These are phyloP conservation scores for Hyaloscypha hepaticicola DNA, from an alignment of 495 filamentous ascomycete species.

Conservation along the genomic window DNA sequence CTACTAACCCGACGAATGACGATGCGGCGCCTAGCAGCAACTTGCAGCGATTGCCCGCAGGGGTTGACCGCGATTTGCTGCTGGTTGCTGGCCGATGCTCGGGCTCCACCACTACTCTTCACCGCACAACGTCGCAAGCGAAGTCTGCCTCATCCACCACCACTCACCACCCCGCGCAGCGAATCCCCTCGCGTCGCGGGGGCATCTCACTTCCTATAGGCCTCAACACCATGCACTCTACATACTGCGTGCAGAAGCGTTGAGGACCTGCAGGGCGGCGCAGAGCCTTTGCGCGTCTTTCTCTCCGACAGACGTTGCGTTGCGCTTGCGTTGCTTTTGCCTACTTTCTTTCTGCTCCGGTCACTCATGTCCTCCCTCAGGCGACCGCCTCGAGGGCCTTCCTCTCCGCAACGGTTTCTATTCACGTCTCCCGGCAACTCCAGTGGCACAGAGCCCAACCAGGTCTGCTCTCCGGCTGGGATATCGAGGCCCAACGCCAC, in stretches of 20 bases:
- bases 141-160: conserved; percentile 22
- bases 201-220: conserved; percentile 24
- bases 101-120: neutral
- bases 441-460: conserved; percentile 18
- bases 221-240: conserved; percentile 17
- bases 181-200: conserved; percentile 18
- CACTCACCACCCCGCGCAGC: conserved; percentile 21
- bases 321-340: conserved; percentile 16
- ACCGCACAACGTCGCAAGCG: conserved; percentile 3
- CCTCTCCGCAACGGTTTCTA: conserved; percentile 19
- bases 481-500: conserved; percentile 17
- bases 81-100: neutral
- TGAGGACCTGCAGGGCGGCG: conserved; percentile 29
- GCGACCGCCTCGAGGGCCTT: neutral
- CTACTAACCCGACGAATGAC: conserved; percentile 31
- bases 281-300: conserved; percentile 17
- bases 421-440: conserved; percentile 21
- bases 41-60: neutral
- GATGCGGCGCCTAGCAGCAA: conserved; percentile 23
- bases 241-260: conserved; percentile 21
- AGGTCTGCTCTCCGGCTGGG: conserved; percentile 6
- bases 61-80: neutral
- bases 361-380: neutral
- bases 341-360: neutral
- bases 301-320: neutral